Base-by-base conservation (phyloP, 2,329 filamentous ascomycete genomes). In the Drechslera avenae region DNA sequence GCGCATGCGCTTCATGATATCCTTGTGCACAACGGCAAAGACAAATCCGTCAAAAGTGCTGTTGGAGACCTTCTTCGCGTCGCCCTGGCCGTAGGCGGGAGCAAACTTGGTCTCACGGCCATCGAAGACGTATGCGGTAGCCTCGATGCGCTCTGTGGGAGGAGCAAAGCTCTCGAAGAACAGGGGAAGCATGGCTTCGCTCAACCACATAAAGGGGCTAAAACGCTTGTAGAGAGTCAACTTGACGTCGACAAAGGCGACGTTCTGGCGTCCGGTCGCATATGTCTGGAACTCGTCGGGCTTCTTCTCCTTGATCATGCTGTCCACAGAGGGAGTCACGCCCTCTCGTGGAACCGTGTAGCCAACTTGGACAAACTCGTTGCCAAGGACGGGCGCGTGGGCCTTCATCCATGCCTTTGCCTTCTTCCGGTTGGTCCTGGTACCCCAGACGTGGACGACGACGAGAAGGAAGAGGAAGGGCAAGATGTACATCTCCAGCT, bases 11-110 rank as follows among this genome's bases (percentile, higher is more conserved):
- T 90, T 90, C 93, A 99, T 97, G 72, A 83, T 78, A 66, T 91
- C 87, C 84, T 99, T 99, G 83, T 97, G 91, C 56, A 97, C 92
- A 61, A 99, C 76, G 41, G 91, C 93, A 84, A 89, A 97, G 59
- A 99, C 93, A 67, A 97, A 99, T 36, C 87, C 87, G 72, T 97
- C 94, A 67, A 88, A 97, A 32, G 77, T 76, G 51, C 84, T 86
- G 73, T 81, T 85, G 67, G 77, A 60, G 66, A 76, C 71, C 78
- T 86, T 86, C 82, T 85, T 87, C 64, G 68, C 84, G 77, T 80
- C 82, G 76, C 78, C 79, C 34, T 83, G 79, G 33, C 84, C 85
- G 5, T 85, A 85, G 3, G 83, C 63, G 5, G 81, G 90, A 1
- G 95, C 86, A 21, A 91, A 85, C 54, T 88, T 81, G 60, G 83